These are phyloP conservation scores for Saturnispora gosingensis DNA, from an alignment of 805 yeast species.

Conservation along the genomic window DNA sequence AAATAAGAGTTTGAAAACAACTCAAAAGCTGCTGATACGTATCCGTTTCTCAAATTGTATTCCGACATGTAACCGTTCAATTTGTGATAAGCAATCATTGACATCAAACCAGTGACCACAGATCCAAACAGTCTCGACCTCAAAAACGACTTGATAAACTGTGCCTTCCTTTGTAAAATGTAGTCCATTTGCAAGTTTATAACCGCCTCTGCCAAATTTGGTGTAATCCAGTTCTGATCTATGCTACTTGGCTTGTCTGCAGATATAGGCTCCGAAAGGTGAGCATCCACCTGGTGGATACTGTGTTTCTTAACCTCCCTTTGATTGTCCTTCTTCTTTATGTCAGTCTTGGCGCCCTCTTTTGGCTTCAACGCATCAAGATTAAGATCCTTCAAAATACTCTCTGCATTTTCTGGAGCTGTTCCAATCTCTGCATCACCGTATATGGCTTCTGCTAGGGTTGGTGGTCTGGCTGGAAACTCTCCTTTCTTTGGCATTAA, in stretches of 20 bases:
- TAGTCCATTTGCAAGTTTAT: slow-evolving; percentile 58
- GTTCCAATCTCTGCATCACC: slow-evolving; percentile 10
- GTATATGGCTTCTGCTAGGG: slow-evolving; percentile 10
- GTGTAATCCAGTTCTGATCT: slow-evolving; percentile 38
- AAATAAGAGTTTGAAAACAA: slow-evolving; percentile 18
- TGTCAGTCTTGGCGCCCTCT: background rate
- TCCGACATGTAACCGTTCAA: slow-evolving; percentile 18
- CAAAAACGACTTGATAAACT: slow-evolving; percentile 36
- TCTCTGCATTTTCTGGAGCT: slow-evolving; percentile 8
- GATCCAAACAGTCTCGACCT: slow-evolving; percentile 36
- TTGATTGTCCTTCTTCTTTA: background rate
- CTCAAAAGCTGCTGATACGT: slow-evolving; percentile 8
- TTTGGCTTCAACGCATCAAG: slow-evolving; percentile 4
- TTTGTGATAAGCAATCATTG: slow-evolving; percentile 14
- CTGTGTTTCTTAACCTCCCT: background rate
- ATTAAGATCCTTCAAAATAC: slow-evolving; percentile 7
- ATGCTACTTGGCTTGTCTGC: slow-evolving; percentile 44
- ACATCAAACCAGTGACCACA: slow-evolving; percentile 17
- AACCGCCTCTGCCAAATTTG: slow-evolving; percentile 51
- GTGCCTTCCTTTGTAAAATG: slow-evolving; percentile 37
- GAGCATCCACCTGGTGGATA: slow-evolving; percentile 7
- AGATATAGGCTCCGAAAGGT: slow-evolving; percentile 37
- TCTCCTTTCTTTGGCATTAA: slow-evolving; percentile 12
- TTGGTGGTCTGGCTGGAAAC: slow-evolving; percentile 16
- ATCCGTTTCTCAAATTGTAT: slow-evolving; percentile 17